A percentile compares a stretch with the other conserved stretches of the same genome.
Evolutionary conservation across 2,329 filamentous ascomycete genomes (phyloP).

Genomic region (Pseudophaeomoniella oleicola): DNA sequence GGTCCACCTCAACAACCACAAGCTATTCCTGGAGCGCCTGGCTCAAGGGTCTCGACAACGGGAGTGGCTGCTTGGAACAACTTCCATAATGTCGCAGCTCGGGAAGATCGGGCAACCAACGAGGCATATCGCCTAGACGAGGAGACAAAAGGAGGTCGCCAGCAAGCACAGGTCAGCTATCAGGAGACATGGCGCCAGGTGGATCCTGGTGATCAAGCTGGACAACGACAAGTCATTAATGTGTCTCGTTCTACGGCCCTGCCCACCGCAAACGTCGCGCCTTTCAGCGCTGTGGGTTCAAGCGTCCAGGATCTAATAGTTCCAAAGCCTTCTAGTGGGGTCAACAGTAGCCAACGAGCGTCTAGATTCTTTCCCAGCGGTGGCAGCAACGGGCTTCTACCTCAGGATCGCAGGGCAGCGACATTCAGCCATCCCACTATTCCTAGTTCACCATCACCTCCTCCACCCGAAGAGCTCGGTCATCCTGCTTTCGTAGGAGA

Average conservation of each 20-base stretch:
- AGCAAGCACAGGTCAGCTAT: slow-evolving; percentile 21
- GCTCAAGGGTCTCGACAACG: slow-evolving; percentile 14
- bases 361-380: slow-evolving; percentile 33
- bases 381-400: slow-evolving; percentile 6
- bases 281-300: slow-evolving; percentile 21
- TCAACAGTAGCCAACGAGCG: slow-evolving; percentile 22
- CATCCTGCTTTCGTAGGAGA: slow-evolving; percentile 42
- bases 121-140: slow-evolving; percentile 25
- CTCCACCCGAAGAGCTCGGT: slow-evolving; percentile 42
- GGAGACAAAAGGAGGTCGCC: slow-evolving; percentile 16
- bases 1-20: slow-evolving; percentile 23
- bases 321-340: slow-evolving; percentile 15
- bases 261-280: slow-evolving; percentile 17
- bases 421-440: slow-evolving; percentile 17
- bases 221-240: slow-evolving; percentile 22
- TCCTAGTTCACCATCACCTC: slow-evolving; percentile 31
- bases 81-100: slow-evolving; percentile 24
- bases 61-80: slow-evolving; percentile 25
- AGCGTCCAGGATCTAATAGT: slow-evolving; percentile 20
- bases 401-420: slow-evolving; percentile 21
- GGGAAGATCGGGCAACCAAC: slow-evolving; percentile 25
- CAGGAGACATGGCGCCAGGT: slow-evolving; percentile 33
- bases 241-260: slow-evolving; percentile 19
- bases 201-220: slow-evolving; percentile 23
- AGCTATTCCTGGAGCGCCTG: slow-evolving; percentile 12